Conservation (phyloP, 2,329 filamentous ascomycete genomes). For the Alternaria arborescens region DNA sequence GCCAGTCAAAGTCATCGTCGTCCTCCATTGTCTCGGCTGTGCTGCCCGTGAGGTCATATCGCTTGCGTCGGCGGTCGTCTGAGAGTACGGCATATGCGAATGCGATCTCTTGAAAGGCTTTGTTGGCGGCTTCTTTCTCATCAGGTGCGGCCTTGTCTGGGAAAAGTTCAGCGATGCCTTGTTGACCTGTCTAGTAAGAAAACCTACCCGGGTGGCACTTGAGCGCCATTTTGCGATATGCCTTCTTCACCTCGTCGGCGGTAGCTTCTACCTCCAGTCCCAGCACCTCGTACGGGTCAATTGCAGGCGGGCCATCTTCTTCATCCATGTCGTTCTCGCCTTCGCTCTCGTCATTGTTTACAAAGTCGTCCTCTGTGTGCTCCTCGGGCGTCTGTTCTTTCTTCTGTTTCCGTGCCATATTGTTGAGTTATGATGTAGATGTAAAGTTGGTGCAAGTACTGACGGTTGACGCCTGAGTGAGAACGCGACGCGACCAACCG, state of each 20-base stretch:
- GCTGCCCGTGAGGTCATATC: slow-evolving; percentile 90
- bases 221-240: slow-evolving; percentile 90
- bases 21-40: slow-evolving; percentile 80
- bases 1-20: slow-evolving; percentile 86
- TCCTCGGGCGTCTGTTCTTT: slow-evolving; percentile 15
- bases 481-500: slow-evolving; percentile 39
- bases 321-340: slow-evolving; percentile 32
- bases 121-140: slow-evolving; percentile 76
- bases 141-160: slow-evolving; percentile 78
- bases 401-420: slow-evolving; percentile 15
- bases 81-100: slow-evolving; percentile 95
- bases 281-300: slow-evolving; percentile 82
- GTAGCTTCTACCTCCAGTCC: slow-evolving; percentile 75
- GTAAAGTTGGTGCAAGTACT: slow-evolving; percentile 5
- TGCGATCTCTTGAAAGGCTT: slow-evolving; percentile 86
- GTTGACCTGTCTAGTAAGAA: slow-evolving; percentile 19
- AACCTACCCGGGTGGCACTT: slow-evolving; percentile 75
- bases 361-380: slow-evolving; percentile 19
- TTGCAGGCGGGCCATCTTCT: slow-evolving; percentile 68
- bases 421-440: slow-evolving; percentile 12
- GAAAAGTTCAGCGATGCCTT: slow-evolving; percentile 16
- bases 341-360: slow-evolving; percentile 58
- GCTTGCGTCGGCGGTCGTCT: slow-evolving; percentile 78
- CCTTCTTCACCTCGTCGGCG: slow-evolving; percentile 81
- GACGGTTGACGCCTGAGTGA: not conserved